These are phyloP conservation scores for Obelidium mucronatum DNA, from an alignment of 192 early-diverging fungal genomes.

Conservation along the genomic window DNA sequence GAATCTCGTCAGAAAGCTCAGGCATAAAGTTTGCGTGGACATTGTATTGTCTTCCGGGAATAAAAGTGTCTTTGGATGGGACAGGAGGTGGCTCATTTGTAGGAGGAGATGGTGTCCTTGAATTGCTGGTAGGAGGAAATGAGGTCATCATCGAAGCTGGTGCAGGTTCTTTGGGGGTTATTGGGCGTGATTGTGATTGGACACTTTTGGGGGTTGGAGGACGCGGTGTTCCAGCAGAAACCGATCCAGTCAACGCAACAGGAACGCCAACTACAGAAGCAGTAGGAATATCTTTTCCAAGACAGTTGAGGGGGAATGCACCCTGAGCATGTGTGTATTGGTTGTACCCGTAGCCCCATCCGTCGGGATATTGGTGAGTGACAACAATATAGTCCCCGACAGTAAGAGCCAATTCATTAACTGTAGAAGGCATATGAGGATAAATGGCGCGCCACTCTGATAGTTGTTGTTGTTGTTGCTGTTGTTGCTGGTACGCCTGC, in stretches of 20 bases:
- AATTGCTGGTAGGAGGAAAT: background rate
- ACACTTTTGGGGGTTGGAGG: background rate
- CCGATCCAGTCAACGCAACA: no score
- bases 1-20: background rate
- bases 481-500: background rate
- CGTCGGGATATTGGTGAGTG: constrained; percentile 47
- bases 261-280: no score
- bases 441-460: background rate
- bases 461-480: background rate
- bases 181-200: background rate
- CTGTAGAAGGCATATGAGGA: background rate
- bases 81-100: background rate
- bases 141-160: background rate
- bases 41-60: background rate
- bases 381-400: background rate
- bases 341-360: constrained; percentile 41
- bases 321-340: constrained; percentile 29
- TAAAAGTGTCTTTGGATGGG: background rate
- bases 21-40: background rate
- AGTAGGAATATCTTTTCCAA: constrained; percentile 11
- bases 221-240: background rate
- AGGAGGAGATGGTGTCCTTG: background rate
- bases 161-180: background rate
- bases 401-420: background rate
- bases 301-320: constrained; percentile 44